Evolutionary conservation across 1,284 basidiomycete genomes (phyloP), one percentile per base, ranked within the genome.

Genomic region (Ganoderma meredithae): DNA sequence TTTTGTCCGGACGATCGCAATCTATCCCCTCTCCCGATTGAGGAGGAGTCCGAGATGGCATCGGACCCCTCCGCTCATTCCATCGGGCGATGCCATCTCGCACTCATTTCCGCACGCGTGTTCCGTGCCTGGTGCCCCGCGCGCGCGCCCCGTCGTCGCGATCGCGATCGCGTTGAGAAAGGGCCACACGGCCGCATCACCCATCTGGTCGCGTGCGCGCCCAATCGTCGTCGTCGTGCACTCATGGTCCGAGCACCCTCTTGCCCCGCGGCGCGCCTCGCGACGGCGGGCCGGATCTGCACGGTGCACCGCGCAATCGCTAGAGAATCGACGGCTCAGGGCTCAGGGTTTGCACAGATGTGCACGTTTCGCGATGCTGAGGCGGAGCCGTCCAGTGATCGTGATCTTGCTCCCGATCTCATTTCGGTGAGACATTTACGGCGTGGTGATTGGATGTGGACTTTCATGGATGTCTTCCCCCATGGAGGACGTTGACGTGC

Each of bases 41-140:
- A 9, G 36, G 36, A 36, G 36, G 36, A 9, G 36, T 8, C 7
- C 7, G 36, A 36, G 43, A 44, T 47, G 19, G 44, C 44, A 49
- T 49, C 47, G 47, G 44, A 15, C 44, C 47, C 13, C 47, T 10
- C 47, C 47, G 12, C 27, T 31, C 27, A 31, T 31, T 31, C 27
- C 36, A 49, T 49, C 47, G 47, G 47, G 47, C 47, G 47, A 49
- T 49, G 47, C 10, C 47, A 49, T 49, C 47, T 49, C 47, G 47
- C 22, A 25, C 10, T 49, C 4, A 49, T 9, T 17, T 25, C 47
- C 47, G 47, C 9, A 31, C 27, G 27, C 27, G 27, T 31, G 22
- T 22, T 22, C 22, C 47, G 47, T 10, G 22, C 22, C n/a, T 49
- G 9, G 47, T 25, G n/a, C n/a, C n/a, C n/a, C n/a, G n/a, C n/a